phyloP scores from a whole-genome alignment of 768 basidiomycete genomes.

The Hericium rajendrae region DNA sequence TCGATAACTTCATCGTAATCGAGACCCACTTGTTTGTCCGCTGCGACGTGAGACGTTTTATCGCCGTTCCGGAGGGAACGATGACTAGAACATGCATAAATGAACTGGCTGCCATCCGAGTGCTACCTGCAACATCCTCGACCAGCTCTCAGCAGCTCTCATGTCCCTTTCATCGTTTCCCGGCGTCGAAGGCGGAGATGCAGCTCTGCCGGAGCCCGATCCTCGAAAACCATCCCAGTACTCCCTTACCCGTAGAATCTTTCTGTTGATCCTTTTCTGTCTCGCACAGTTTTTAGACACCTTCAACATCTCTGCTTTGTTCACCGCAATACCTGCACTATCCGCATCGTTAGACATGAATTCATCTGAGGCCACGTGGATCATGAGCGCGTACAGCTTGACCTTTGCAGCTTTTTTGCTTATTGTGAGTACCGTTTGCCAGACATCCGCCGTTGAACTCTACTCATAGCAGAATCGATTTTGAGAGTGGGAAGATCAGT shows the following conservation, averaged over 20 bases:
- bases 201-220: too few relatives aligned
- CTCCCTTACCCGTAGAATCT: slow-evolving; percentile 20
- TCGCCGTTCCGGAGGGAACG: too few relatives aligned
- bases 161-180: too few relatives aligned
- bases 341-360: slow-evolving; percentile 17
- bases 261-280: slow-evolving; percentile 26
- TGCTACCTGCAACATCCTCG: too few relatives aligned
- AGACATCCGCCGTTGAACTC: not conserved
- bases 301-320: slow-evolving; percentile 26
- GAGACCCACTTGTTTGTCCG: too few relatives aligned
- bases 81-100: too few relatives aligned
- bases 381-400: slow-evolving; percentile 27
- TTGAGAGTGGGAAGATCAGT: slow-evolving; percentile 23
- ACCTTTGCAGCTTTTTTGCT: slow-evolving; percentile 27
- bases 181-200: too few relatives aligned
- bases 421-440: slow-evolving; percentile 18
- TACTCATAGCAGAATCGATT: not conserved
- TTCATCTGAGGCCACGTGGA: slow-evolving; percentile 22
- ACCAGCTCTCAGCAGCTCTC: too few relatives aligned
- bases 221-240: not conserved
- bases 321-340: slow-evolving; percentile 23
- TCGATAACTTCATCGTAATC: too few relatives aligned
- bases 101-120: too few relatives aligned
- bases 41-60: too few relatives aligned
- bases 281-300: slow-evolving; percentile 29